Base-by-base conservation (phyloP, 441 rosid species). In the Capsella rubella region DNA sequence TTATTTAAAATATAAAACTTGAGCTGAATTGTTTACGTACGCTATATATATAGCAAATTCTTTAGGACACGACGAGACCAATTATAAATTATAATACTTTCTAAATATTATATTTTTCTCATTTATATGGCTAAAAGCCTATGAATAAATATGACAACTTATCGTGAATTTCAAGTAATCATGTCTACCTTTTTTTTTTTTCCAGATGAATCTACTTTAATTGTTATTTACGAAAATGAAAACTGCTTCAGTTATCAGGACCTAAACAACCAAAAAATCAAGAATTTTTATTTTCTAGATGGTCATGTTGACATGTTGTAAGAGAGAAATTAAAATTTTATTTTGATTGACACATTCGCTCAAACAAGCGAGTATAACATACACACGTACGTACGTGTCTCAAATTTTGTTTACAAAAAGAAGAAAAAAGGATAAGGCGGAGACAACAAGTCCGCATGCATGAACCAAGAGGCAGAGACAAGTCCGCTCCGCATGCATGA, bases 151-250 rank as follows among this genome's bases (percentile, higher is more conserved):
- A 37, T 50, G 52, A 50, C 39, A 50, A 34, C 25, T 39, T 50
- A 32, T 39, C 75, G 52, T 61, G 42, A 51, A 12, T 39, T 39
- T 50, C 50, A 71, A 50, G 67, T 49, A 60, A 71, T 59, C 59
- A 60, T 50, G 8, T 27, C 49, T 15, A 49, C 59, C 56, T 50
- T 15, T 39, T 10, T 37, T 69, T 50, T 46, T 39, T 1, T 39
- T 49, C 15, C 29, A 59, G 39, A 50, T 35, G 49, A 59, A 49
- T 16, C 50, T 52, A 13, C 67, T 71, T 71, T 39, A 71, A 50
- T 50, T 71, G 10, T 71, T 37, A 39, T 60, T 61, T 50, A 71
- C 67, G 42, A 27, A 71, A 71, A 37, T 59, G 42, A 49, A 49
- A 42, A 4, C 31, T 71, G 10, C 31, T 31, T 13, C 18, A 31